Evolutionary conservation across 2,329 filamentous ascomycete genomes (phyloP).

Genomic region (Colletotrichum cuscutae): DNA sequence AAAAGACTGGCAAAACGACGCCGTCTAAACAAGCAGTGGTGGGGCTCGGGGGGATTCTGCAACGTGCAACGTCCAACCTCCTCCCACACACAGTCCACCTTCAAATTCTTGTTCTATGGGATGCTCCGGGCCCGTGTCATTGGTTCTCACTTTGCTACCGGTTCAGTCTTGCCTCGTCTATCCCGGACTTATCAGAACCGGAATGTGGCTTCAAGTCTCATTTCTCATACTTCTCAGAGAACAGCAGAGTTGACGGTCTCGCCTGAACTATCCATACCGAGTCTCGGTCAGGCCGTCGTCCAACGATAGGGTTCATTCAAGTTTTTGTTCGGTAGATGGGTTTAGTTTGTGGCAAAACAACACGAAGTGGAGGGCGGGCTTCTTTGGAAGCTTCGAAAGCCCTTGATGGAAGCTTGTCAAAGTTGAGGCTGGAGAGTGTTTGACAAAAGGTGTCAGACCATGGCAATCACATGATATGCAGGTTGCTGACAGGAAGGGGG

Average conservation of each 20-base stretch:
- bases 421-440: neutral
- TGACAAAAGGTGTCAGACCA: conserved; percentile 1
- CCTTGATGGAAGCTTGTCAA: conserved; percentile 16
- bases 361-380: neutral
- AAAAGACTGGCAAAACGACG: neutral
- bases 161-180: neutral
- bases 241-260: neutral
- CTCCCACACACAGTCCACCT: no score
- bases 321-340: neutral
- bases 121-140: no score
- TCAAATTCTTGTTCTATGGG: no score
- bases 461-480: neutral
- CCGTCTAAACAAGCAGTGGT: neutral
- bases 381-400: conserved; percentile 1
- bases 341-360: conserved; percentile 12
- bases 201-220: neutral
- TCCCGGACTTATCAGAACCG: neutral
- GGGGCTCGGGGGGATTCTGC: no score
- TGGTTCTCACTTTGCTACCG: no score
- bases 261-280: neutral
- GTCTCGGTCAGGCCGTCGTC: conserved; percentile 13
- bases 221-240: neutral
- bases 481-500: neutral
- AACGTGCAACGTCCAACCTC: no score
- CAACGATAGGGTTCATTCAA: neutral